Base-by-base conservation (phyloP, 75 land plant species). In the Cryptomeria japonica region DNA sequence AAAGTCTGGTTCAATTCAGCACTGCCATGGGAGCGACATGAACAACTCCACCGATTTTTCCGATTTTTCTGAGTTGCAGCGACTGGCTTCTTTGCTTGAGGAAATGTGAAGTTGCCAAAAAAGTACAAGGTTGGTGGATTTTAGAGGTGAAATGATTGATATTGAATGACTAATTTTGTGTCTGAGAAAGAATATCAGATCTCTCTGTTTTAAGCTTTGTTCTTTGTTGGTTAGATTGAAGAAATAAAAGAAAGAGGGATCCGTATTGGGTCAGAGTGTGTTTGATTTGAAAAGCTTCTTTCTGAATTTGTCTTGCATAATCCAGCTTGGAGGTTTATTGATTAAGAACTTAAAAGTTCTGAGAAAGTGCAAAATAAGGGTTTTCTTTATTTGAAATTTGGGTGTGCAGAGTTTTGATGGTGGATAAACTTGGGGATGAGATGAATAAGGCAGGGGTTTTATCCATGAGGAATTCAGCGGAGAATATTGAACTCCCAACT, bases 351-450 rank as follows among this genome's bases (percentile, higher is more conserved):
- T 22, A 25, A 79, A 79, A 79, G 82, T 41, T 19, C n/a, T 79
- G 3, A 2, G 1, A 82, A 25, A 82, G 84, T 14, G 10, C 46
- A 82, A 46, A 44, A 46, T 12, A 46, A 44, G n/a, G 84, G 84
- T 44, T 28, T 46, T 82, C 7, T 9, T 0, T 11, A 0, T 49
- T 10, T 82, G 10, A 0, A 3, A 31, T 34, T 75, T 34, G 38
- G 38, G 53, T 22, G 53, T 28, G 49, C 31, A 2, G 47, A 25
- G 84, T 46, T 75, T 75, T 75, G 77, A 82, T n/a, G 46, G 46
- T 82, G 84, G 32, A 44, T 82, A 44, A 82, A 9, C 51, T 46
- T 44, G 84, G 84, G 46, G 84, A 46, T 41, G 84, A 82, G 51
- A 82, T 28, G 32, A 82, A 82, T 44, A 42, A 46, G 49, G 34